Conservation (phyloP, 2,329 filamentous ascomycete species). For the Myrmaecium sp. region DNA sequence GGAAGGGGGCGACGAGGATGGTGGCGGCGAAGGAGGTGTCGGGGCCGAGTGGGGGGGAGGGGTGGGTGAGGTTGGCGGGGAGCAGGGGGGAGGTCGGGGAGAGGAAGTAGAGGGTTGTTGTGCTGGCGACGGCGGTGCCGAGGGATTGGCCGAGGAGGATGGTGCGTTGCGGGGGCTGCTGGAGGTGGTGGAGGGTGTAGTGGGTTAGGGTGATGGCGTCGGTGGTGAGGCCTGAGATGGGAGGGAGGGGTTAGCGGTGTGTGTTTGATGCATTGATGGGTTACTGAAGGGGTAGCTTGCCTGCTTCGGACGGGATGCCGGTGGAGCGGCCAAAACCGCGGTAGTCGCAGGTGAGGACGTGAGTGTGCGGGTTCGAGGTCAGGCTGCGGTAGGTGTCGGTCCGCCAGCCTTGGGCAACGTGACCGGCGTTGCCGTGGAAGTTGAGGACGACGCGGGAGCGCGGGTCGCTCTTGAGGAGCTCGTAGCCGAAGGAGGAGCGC, state of each 20-base stretch:
- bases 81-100: slow-evolving; percentile 11
- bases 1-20: slow-evolving; percentile 66
- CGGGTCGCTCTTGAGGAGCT: slow-evolving; percentile 32
- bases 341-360: slow-evolving; percentile 44
- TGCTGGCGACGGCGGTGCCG: slow-evolving; percentile 52
- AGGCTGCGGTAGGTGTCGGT: slow-evolving; percentile 64
- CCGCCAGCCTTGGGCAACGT: slow-evolving; percentile 62
- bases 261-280: too few species aligned
- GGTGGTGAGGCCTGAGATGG: slow-evolving; percentile 35
- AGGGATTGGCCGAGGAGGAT: slow-evolving; percentile 44
- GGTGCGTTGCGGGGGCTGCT: slow-evolving; percentile 37
- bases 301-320: slow-evolving; percentile 36
- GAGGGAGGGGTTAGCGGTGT: too few species aligned
- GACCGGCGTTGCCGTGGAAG: slow-evolving; percentile 67
- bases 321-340: slow-evolving; percentile 40
- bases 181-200: slow-evolving; percentile 36
- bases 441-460: slow-evolving; percentile 38
- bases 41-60: slow-evolving; percentile 2
- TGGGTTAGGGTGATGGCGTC: slow-evolving; percentile 37
- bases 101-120: slow-evolving; percentile 54
- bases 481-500: slow-evolving; percentile 30
- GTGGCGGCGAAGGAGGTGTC: slow-evolving; percentile 54
- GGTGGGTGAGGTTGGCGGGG: slow-evolving; percentile 7
- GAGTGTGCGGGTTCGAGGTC: slow-evolving; percentile 47
- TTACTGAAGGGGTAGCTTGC: too few species aligned